Percentiles rank a stretch among this genome's conserved stretches.
Conservation (phyloP, 345 rosid species). For the Populus alba region DNA sequence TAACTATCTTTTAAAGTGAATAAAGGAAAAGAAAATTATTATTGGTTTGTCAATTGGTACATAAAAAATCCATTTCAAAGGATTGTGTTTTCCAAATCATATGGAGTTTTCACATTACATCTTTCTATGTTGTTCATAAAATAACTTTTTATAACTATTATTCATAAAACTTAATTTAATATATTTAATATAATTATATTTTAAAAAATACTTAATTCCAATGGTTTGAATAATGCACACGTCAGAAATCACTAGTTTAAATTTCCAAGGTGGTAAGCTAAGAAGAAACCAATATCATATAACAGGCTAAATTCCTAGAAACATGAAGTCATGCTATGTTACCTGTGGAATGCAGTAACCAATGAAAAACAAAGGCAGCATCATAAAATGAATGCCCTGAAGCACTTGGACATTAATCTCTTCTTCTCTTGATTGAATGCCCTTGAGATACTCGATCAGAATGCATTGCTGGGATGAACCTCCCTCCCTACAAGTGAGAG, state of each 20-base stretch:
- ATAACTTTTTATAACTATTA: too few relatives aligned
- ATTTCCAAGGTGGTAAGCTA: background rate
- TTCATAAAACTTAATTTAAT: too few relatives aligned
- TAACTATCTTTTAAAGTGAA: too few relatives aligned
- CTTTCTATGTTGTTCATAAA: too few relatives aligned
- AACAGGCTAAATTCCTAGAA: background rate
- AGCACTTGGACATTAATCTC: constrained; percentile 54
- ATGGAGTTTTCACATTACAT: too few relatives aligned
- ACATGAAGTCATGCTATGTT: constrained; percentile 6
- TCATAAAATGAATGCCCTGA: constrained; percentile 44
- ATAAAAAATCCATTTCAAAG: too few relatives aligned
- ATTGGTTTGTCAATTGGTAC: too few relatives aligned
- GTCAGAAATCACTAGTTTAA: background rate
- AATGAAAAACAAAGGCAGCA: constrained; percentile 48
- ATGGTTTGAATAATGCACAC: background rate
- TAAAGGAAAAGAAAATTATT: too few relatives aligned
- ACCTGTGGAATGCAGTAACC: constrained; percentile 81
- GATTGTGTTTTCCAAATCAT: too few relatives aligned
- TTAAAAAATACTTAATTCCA: background rate
- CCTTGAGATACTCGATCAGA: constrained; percentile 67
- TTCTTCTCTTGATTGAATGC: constrained; percentile 67
- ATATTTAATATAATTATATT: background rate
- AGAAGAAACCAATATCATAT: background rate
- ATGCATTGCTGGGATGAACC: constrained; percentile 89
- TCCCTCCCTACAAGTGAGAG: constrained; percentile 67